phyloP scores from a whole-genome alignment of 495 filamentous ascomycete genomes.

The Elaphomyces granulatus region DNA sequence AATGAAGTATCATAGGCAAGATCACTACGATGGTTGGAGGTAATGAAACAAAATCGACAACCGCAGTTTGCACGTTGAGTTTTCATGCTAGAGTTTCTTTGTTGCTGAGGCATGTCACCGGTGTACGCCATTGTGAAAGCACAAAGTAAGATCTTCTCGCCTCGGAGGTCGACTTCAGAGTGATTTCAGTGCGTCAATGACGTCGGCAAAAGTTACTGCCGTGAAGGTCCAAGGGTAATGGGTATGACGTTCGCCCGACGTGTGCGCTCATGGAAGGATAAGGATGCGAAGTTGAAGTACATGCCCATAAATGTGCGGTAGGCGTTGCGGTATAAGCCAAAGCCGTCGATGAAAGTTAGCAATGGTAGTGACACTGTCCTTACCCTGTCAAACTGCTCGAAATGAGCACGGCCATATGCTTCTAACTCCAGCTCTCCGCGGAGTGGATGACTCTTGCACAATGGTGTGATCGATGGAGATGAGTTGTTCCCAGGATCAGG shows the following conservation, averaged over 20 bases:
- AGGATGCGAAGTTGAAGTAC: not conserved
- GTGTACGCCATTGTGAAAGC: not conserved
- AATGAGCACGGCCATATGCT: not conserved
- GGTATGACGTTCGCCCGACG: not conserved
- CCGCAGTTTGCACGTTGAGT: not conserved
- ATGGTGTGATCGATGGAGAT: not conserved
- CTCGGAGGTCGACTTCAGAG: not conserved
- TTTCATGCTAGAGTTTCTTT: not conserved
- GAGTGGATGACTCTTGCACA: not conserved
- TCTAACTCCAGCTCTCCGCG: not conserved
- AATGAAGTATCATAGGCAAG: not conserved
- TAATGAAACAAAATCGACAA: not conserved
- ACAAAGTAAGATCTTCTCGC: not conserved
- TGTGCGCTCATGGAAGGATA: not conserved
- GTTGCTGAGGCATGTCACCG: not conserved
- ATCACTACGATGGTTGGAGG: not conserved
- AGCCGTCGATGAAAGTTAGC: constrained; percentile 1
- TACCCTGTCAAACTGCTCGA: not conserved
- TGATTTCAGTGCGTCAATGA: not conserved
- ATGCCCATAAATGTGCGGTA: not conserved
- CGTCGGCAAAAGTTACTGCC: constrained; percentile 1
- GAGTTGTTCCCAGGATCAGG: too few relatives aligned
- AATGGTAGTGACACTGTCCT: not conserved
- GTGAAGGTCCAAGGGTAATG: not conserved
- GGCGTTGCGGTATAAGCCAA: not conserved